phyloP scores from a whole-genome alignment of 2,329 filamentous ascomycete genomes.

The Penicillium sp. region DNA sequence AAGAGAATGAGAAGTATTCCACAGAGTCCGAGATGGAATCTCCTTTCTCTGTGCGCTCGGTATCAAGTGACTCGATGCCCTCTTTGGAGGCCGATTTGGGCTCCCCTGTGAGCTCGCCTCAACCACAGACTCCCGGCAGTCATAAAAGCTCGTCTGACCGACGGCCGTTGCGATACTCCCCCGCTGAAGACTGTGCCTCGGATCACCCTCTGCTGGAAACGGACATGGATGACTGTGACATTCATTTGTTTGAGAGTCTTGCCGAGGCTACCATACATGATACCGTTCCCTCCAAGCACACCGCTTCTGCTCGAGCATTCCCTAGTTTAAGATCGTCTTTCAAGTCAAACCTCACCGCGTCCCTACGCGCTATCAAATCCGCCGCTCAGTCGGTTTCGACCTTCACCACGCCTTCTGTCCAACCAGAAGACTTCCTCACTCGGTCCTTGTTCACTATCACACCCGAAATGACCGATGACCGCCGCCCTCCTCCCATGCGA shows the following conservation, averaged over 20 bases:
- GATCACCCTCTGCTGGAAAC: constrained; percentile 61
- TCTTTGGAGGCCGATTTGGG: constrained; percentile 56
- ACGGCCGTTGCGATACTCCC: constrained; percentile 54
- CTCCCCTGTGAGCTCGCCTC: constrained; percentile 50
- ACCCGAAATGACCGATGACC: constrained; percentile 63
- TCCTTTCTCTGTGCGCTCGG: constrained; percentile 52
- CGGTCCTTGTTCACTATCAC: constrained; percentile 60
- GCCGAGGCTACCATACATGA: constrained; percentile 19
- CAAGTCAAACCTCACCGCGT: constrained; percentile 67
- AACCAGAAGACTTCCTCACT: constrained; percentile 63
- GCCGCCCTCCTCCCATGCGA: constrained; percentile 59
- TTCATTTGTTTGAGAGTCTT: constrained; percentile 27
- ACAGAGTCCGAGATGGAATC: constrained; percentile 52
- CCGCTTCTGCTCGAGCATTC: constrained; percentile 38
- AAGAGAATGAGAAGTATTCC: constrained; percentile 46
- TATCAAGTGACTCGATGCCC: constrained; percentile 62
- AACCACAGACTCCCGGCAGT: constrained; percentile 48
- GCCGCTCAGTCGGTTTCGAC: constrained; percentile 65
- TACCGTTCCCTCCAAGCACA: constrained; percentile 20
- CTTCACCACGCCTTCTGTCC: constrained; percentile 56
- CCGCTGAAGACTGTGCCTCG: constrained; percentile 58
- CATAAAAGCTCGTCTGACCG: constrained; percentile 44
- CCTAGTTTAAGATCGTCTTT: constrained; percentile 55
- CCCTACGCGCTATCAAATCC: constrained; percentile 63
- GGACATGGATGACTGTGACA: constrained; percentile 27